Base-by-base conservation (phyloP, 1,284 basidiomycete species). In the Trichosporon ovoides region DNA sequence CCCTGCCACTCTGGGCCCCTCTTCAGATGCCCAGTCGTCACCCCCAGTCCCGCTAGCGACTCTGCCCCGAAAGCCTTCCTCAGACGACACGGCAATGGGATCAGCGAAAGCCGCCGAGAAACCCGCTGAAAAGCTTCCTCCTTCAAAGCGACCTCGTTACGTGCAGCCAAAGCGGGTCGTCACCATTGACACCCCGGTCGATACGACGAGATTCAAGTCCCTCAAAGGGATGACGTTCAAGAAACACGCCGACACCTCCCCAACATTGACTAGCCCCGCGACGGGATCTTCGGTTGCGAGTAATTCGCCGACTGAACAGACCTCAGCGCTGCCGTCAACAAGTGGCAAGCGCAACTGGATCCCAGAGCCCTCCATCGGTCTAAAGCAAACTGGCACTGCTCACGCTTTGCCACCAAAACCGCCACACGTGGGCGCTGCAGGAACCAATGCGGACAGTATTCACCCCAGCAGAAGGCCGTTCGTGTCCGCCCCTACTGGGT, bases 141-240 rank as follows among this genome's bases (percentile, higher is more conserved):
- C 54, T 11, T 19, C 22, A 10, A 55, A 65, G 11, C 38, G 60
- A 22, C 56, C 62, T 7, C 65, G 65, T 43, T 70, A 65, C 49
- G 52, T 56, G 16, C 67, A 68, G 43, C 65, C 67, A 3, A 63
- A 55, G 22, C 50, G 58, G 2, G 60, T 68, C 37, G 38, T 64
- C 33, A 51, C 52, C 1, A 36, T 66, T 16, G 56, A 63, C 48
- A 51, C 34, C 2, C 28, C 31, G 5, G 38, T 61, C 6, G 64
- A 68, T 36, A 64, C 63, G 0, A 51, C 18, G 46, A 53, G 43
- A 24, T 48, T 48, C 24, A 48, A 48, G n/a, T 48, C 43, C 2
- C 43, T 48, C 9, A 48, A 48, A 22, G 28, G 28, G 22, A 28
- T 48, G 43, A 28, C 43, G 14, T 48, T 48, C 43, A 48, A 48